Evolutionary conservation across 2,329 filamentous ascomycete genomes (phyloP).

Genomic region (Coniella lustricola): DNA sequence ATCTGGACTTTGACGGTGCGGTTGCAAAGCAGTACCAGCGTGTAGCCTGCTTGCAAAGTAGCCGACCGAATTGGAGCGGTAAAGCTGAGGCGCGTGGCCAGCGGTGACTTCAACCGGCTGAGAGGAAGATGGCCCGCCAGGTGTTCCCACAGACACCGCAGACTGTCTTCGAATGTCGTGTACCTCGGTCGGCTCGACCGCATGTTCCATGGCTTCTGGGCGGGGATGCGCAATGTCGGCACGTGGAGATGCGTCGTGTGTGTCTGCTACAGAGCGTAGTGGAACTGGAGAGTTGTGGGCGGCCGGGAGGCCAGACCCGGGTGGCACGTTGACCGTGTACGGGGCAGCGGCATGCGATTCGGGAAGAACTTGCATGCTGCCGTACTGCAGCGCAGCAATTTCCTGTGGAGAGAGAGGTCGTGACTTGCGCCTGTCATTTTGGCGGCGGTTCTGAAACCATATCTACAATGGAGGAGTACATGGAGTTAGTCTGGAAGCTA

Average conservation of each 20-base stretch:
- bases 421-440: slow-evolving; percentile 86
- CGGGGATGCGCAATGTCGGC: slow-evolving; percentile 2
- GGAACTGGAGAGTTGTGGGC: slow-evolving; percentile 11
- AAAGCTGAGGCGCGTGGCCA: slow-evolving; percentile 14
- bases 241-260: slow-evolving; percentile 6
- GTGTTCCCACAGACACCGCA: slow-evolving; percentile 3
- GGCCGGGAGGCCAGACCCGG: slow-evolving; percentile 5
- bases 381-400: slow-evolving; percentile 54
- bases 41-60: slow-evolving; percentile 54
- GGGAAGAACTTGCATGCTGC: slow-evolving; percentile 42
- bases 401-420: slow-evolving; percentile 75
- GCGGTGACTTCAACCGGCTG: slow-evolving; percentile 19
- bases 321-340: slow-evolving; percentile 19
- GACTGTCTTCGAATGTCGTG: slow-evolving; percentile 6
- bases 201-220: slow-evolving; percentile 6
- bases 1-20: slow-evolving; percentile 36
- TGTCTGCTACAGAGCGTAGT: slow-evolving; percentile 2
- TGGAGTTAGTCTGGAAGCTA: slow-evolving; percentile 12
- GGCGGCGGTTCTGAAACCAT: slow-evolving; percentile 94
- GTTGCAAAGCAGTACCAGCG: slow-evolving; percentile 42
- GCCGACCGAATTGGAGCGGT: slow-evolving; percentile 34
- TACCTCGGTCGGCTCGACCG: neutral
- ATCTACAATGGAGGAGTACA: slow-evolving; percentile 51
- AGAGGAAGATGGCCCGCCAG: slow-evolving; percentile 17
- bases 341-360: slow-evolving; percentile 35